Conservation (phyloP, 331 rosid genomes). For the Stylosanthes scabra region DNA sequence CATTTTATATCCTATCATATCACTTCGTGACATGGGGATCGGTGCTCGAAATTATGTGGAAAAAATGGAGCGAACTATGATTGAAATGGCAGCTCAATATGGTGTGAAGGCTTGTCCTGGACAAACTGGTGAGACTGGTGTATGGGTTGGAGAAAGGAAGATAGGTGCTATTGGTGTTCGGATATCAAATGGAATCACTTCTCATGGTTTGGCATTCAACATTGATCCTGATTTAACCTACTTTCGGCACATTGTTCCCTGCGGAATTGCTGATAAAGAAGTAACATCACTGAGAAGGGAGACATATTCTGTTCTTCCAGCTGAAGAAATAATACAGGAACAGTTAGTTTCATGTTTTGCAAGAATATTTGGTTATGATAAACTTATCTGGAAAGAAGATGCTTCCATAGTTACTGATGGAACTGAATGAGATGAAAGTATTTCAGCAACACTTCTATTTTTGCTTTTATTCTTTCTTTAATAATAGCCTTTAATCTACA, state of each 20-base stretch:
- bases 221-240: slow-evolving; percentile 79
- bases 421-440: slow-evolving; percentile 43
- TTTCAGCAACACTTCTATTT: not conserved
- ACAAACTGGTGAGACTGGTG: slow-evolving; percentile 69
- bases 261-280: slow-evolving; percentile 78
- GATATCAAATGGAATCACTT: slow-evolving; percentile 72
- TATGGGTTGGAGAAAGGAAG: slow-evolving; percentile 86
- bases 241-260: slow-evolving; percentile 81
- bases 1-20: slow-evolving; percentile 69
- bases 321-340: slow-evolving; percentile 60
- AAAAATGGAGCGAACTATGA: slow-evolving; percentile 80
- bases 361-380: slow-evolving; percentile 56
- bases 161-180: slow-evolving; percentile 83
- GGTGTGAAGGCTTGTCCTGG: slow-evolving; percentile 82
- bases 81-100: slow-evolving; percentile 67
- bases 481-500: slow-evolving; percentile 19
- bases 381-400: slow-evolving; percentile 58
- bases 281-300: slow-evolving; percentile 82
- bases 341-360: slow-evolving; percentile 81
- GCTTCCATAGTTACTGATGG: slow-evolving; percentile 43
- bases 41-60: slow-evolving; percentile 79
- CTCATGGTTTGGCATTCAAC: slow-evolving; percentile 90
- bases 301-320: slow-evolving; percentile 53
- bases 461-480: slow-evolving; percentile 36
- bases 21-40: slow-evolving; percentile 67